Percentiles rank a stretch among this genome's conserved stretches.
phyloP scores from a whole-genome alignment of 1,139 yeast genomes.

The Magnusiomyces fungicola region DNA sequence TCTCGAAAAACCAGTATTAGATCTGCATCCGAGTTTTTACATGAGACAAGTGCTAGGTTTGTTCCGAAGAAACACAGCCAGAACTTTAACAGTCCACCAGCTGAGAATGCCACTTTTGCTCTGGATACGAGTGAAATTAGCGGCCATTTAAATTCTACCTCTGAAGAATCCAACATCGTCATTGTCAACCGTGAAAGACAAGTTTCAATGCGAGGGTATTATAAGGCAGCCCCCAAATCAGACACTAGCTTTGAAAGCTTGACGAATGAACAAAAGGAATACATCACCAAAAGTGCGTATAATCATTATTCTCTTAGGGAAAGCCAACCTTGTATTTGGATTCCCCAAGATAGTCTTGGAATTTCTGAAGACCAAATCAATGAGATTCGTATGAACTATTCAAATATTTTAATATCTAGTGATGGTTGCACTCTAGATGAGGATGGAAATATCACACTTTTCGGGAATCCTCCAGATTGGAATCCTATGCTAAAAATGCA shows the following conservation, averaged over 20 bases:
- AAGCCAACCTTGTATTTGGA: slow-evolving; percentile 31
- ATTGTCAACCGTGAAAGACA: not conserved
- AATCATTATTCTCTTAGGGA: slow-evolving; percentile 27
- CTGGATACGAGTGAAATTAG: no score
- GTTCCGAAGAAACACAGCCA: slow-evolving; percentile 2
- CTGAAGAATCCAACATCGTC: not conserved
- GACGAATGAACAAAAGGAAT: slow-evolving; percentile 22
- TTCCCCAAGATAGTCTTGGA: slow-evolving; percentile 30
- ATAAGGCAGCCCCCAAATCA: not conserved
- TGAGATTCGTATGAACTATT: slow-evolving; percentile 22
- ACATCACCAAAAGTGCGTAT: slow-evolving; percentile 23
- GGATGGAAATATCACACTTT: slow-evolving; percentile 17
- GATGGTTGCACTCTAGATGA: slow-evolving; percentile 18
- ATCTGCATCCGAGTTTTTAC: slow-evolving; percentile 2
- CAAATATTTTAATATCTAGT: slow-evolving; percentile 24
- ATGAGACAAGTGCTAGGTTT: slow-evolving; percentile 1
- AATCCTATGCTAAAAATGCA: slow-evolving; percentile 9
- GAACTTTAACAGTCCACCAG: slow-evolving; percentile 2
- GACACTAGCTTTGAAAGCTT: slow-evolving; percentile 9
- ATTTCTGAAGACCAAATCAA: slow-evolving; percentile 28
- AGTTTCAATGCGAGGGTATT: not conserved
- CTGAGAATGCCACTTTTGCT: no score
- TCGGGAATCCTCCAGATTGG: slow-evolving; percentile 22
- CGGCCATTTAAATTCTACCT: not conserved
- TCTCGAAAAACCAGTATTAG: not conserved